These are phyloP conservation scores for Aspergillus oerlinghausenensis DNA, from an alignment of 2,329 filamentous ascomycete genomes.

Conservation along the genomic window DNA sequence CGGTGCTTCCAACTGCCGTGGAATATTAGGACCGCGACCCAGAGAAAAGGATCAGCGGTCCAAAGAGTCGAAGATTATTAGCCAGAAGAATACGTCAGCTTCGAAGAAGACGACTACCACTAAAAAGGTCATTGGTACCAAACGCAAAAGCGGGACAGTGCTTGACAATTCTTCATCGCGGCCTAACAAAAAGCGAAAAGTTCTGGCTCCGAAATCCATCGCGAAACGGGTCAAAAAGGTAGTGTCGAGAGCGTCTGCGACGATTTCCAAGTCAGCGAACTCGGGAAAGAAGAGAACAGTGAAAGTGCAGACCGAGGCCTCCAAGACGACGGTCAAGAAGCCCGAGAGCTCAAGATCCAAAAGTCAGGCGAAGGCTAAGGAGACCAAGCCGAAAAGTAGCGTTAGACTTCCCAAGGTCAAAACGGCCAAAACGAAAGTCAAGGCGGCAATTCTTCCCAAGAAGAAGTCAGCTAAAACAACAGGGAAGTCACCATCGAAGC, in stretches of 20 bases:
- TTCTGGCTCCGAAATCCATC: constrained; percentile 24
- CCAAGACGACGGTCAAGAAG: constrained; percentile 10
- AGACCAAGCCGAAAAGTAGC: constrained; percentile 14
- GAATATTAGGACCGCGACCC: constrained; percentile 54
- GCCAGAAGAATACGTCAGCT: constrained; percentile 21
- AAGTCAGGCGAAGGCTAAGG: constrained; percentile 13
- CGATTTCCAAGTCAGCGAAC: constrained; percentile 18
- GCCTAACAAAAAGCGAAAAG: constrained; percentile 30
- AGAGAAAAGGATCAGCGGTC: constrained; percentile 43
- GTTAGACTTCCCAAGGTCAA: constrained; percentile 29
- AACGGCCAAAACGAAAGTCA: constrained; percentile 22
- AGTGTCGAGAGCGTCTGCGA: constrained; percentile 19
- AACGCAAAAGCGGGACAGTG: constrained; percentile 30
- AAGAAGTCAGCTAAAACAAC: constrained; percentile 8
- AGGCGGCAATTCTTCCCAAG: constrained; percentile 18
- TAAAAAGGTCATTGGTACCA: constrained; percentile 20
- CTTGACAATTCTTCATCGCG: constrained; percentile 24
- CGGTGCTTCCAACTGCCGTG: constrained; percentile 57
- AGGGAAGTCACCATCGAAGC: constrained; percentile 11
- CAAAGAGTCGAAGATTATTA: constrained; percentile 21
- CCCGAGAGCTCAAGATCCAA: constrained; percentile 13
- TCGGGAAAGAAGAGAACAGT: constrained; percentile 14
- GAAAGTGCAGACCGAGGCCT: constrained; percentile 13
- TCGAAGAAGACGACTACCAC: constrained; percentile 14
- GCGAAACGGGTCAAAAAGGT: constrained; percentile 31